Conservation (phyloP, 1,284 basidiomycete species). For the Cryptococcus jaspeensis region DNA sequence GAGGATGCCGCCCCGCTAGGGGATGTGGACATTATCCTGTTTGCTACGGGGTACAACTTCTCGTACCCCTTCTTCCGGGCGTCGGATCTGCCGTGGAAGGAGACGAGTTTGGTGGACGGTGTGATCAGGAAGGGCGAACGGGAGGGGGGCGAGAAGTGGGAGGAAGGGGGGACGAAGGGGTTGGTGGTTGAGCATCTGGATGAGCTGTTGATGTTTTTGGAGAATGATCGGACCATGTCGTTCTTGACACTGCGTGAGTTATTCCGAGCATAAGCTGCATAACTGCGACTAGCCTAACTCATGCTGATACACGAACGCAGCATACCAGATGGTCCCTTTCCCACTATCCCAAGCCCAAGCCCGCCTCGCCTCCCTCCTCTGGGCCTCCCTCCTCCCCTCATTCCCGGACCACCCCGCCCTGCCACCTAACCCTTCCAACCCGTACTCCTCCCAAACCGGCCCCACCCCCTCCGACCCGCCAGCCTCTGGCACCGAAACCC, state of each 20-base stretch:
- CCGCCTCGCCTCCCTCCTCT: slow-evolving; percentile 43
- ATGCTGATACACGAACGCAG: slow-evolving; percentile 15
- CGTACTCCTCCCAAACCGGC: slow-evolving; percentile 20
- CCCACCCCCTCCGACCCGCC: neutral
- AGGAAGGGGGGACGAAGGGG: slow-evolving; percentile 42
- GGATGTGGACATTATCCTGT: slow-evolving; percentile 50
- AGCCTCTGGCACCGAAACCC: neutral
- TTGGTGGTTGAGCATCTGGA: slow-evolving; percentile 42
- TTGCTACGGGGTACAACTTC: slow-evolving; percentile 54
- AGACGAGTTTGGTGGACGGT: slow-evolving; percentile 15
- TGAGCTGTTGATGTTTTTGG: slow-evolving; percentile 46
- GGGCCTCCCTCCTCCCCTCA: slow-evolving; percentile 33
- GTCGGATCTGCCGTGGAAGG: slow-evolving; percentile 43
- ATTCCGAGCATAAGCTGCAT: too few relatives aligned
- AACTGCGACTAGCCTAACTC: neutral
- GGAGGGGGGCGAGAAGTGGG: slow-evolving; percentile 18
- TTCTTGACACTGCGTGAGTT: slow-evolving; percentile 46
- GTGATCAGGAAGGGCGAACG: slow-evolving; percentile 16
- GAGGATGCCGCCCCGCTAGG: slow-evolving; percentile 10
- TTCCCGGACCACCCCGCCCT: slow-evolving; percentile 26
- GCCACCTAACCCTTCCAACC: slow-evolving; percentile 31
- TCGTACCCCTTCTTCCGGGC: slow-evolving; percentile 49
- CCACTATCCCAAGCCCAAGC: slow-evolving; percentile 52
- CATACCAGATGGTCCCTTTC: slow-evolving; percentile 52
- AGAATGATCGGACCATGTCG: slow-evolving; percentile 46